Base-by-base conservation (phyloP, 2,329 filamentous ascomycete species). In the Leptographium procerum region DNA sequence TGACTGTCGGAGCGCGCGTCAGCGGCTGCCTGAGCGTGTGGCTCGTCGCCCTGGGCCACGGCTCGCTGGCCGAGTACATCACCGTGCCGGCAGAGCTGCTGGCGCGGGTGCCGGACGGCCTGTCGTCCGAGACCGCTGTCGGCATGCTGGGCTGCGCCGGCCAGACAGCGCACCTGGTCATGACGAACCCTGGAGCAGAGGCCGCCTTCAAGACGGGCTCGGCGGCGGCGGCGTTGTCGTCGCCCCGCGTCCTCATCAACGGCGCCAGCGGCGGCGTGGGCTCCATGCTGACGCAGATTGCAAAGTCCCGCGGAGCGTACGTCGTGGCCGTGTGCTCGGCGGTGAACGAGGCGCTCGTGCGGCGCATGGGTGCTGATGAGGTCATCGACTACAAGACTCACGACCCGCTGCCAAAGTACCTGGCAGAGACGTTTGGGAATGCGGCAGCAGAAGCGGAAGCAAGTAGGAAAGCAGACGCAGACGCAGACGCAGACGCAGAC, bases 241-340 rank as follows among this genome's bases (percentile, higher is more conserved):
- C 76, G 0, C 67, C 72, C 43, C 66, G 70, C 2, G 74, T 79
- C 40, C 63, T 81, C 52, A 68, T 80, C 4, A 77, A 79, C 61
- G 78, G 76, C 4, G 78, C 75, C 24, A 78, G 77, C 62, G 77
- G 78, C 0, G 77, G 76, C 14, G 74, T 81, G 7, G 78, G 78
- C 14, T 70, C 71, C 24, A 63, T 79, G 55, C 68, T 72, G 1
- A 66, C 78, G 52, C 78, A 81, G 66, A 71, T 77, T n/a, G 61
- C 68, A 63, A 69, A 77, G 61, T 70, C 74, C 47, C 61, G 68
- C 56, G 66, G 69, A 0, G 77, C 76, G 3, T 65, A 68, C 54
- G 71, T 82, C 1, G 73, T 73, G 1, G 78, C 68, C 0, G 71
- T 80, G 13, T 81, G 78, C 65, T 79, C 76, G 1, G 72, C 67